Percentiles rank a stretch among this genome's conserved stretches.
These are phyloP conservation scores for Evernia prunastri DNA, from an alignment of 495 filamentous ascomycete species.

Conservation along the genomic window DNA sequence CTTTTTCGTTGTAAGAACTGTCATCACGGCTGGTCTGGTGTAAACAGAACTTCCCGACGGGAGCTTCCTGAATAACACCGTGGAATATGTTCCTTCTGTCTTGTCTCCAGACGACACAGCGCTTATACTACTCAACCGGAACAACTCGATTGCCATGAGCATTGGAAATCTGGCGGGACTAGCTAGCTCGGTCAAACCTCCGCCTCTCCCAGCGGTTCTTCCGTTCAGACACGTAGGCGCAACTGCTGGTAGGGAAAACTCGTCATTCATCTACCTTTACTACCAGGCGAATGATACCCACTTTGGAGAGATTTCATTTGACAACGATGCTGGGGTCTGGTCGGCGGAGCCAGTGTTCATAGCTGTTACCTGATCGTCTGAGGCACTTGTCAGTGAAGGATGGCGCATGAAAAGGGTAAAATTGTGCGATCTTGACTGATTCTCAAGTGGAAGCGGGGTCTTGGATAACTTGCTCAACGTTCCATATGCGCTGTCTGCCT, in stretches of 20 bases:
- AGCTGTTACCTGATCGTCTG: background rate
- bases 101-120: background rate
- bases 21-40: background rate
- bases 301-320: background rate
- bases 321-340: background rate
- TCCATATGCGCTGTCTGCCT: too few species aligned
- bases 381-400: too few species aligned
- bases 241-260: background rate
- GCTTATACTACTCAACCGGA: background rate
- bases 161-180: background rate
- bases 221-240: background rate
- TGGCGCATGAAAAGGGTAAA: too few species aligned
- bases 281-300: background rate
- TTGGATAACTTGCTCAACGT: too few species aligned
- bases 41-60: background rate
- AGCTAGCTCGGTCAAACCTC: background rate
- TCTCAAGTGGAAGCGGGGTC: too few species aligned
- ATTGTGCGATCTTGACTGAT: too few species aligned
- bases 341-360: background rate
- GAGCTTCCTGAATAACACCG: background rate
- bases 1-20: background rate
- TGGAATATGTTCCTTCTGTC: background rate
- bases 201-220: background rate
- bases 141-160: background rate
- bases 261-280: background rate